Conservation (phyloP, 345 rosid genomes). For the Corchorus capsularis region DNA sequence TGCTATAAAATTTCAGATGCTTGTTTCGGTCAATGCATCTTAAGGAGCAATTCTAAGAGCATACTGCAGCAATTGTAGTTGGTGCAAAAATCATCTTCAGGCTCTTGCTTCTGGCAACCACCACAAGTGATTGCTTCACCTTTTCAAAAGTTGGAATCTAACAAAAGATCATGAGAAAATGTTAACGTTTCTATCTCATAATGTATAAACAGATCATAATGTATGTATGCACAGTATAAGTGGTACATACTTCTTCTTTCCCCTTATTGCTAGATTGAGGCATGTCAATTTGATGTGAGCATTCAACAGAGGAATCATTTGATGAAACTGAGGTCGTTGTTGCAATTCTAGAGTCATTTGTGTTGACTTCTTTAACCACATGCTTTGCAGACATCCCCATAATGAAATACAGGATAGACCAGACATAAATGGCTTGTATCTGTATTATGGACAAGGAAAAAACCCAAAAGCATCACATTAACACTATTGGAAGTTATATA, state of each 20-base stretch:
- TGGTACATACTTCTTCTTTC: background rate
- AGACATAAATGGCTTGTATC: conserved; percentile 61
- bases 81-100: conserved; percentile 58
- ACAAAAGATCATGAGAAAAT: background rate
- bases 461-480: background rate
- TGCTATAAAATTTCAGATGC: background rate
- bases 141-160: conserved; percentile 35
- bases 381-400: conserved; percentile 42
- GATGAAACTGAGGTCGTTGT: conserved; percentile 20
- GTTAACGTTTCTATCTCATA: no score
- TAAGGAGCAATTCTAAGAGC: background rate
- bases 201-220: no score
- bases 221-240: background rate
- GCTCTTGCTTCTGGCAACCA: conserved; percentile 33
- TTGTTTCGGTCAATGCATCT: background rate
- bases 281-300: conserved; percentile 37
- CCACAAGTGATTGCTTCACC: conserved; percentile 29
- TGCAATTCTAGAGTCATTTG: conserved; percentile 1
- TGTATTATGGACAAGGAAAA: conserved; percentile 17
- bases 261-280: conserved; percentile 36
- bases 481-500: background rate
- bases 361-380: conserved; percentile 5
- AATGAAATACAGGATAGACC: conserved; percentile 63
- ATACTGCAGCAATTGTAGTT: conserved; percentile 59
- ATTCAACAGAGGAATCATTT: conserved; percentile 24